Base-by-base conservation (phyloP, 805 yeast species). In the Lipomyces mesembrius region DNA sequence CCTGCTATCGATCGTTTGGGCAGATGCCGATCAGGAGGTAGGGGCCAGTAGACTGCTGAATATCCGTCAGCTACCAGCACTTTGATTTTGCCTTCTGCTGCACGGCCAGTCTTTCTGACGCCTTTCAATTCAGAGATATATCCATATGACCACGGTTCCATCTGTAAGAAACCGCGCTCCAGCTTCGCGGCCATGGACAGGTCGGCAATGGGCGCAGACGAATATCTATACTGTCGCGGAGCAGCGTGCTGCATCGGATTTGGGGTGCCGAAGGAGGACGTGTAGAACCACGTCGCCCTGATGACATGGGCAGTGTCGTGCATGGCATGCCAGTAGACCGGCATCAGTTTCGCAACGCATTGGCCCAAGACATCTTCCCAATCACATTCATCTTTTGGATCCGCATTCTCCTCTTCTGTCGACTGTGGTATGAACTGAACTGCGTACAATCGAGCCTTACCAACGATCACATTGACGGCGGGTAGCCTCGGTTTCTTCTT, bases 251-350 rank as follows among this genome's bases (percentile, higher is more conserved):
- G 43, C 11, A 29, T 43, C 9, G 63, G 57, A 22, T 20, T 37
- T 14, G 22, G 11, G 14, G 1, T n/a, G 17, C 65, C 57, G 35
- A 43, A 53, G 5, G 67, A 57, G 11, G 66, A 35, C 27, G 74
- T 64, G 66, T 78, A 77, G 53, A 80, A 78, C 83, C 83, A 80
- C 14, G 74, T 73, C 34, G 79, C 74, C 12, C 76, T 64, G 17
- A 73, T 66, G 1, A 79, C 80, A 57, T 72, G 72, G n/a, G 77
- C 74, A 0, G 77, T 70, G 52, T 75, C 76, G 46, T 72, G 72
- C 55, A 74, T 64, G 0, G 78, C 70, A 9, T 74, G 67, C 83
- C 83, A 80, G 68, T 80, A 80, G 1, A 80, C 75, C 1, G 83
- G 83, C 55, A 67, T 66, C 54, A 79, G 65, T 9, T 62, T 58